These are phyloP conservation scores for Xylaria flabelliformis DNA, from an alignment of 495 filamentous ascomycete genomes.

Conservation along the genomic window DNA sequence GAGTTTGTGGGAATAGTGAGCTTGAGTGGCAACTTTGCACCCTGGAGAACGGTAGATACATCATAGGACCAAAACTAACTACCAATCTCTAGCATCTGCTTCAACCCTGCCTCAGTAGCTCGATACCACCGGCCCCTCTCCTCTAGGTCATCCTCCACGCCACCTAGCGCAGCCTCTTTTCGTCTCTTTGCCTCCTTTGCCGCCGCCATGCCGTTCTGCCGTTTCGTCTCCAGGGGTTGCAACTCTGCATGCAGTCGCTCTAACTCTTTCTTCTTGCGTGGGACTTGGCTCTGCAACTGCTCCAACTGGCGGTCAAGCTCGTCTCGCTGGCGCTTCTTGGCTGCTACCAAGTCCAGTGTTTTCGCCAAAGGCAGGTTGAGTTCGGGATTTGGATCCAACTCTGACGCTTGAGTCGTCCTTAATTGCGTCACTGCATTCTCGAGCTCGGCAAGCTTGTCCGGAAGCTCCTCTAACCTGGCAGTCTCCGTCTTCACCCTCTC, in stretches of 20 bases:
- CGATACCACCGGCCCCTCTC: slow-evolving; percentile 83
- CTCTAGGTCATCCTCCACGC: slow-evolving; percentile 79
- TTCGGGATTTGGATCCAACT: slow-evolving; percentile 43
- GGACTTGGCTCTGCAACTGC: slow-evolving; percentile 66
- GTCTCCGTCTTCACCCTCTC: slow-evolving; percentile 69
- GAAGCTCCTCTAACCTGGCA: slow-evolving; percentile 63
- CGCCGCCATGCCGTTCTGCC: slow-evolving; percentile 67
- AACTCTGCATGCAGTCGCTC: slow-evolving; percentile 76
- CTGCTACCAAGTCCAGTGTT: slow-evolving; percentile 63
- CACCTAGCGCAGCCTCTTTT: slow-evolving; percentile 69
- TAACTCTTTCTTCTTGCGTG: slow-evolving; percentile 74
- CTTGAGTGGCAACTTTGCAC: not conserved
- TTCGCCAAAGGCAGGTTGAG: slow-evolving; percentile 65
- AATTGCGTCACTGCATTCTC: slow-evolving; percentile 65
- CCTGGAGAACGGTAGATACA: not conserved
- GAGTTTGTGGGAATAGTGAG: no score
- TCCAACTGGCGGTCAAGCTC: slow-evolving; percentile 73
- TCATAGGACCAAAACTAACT: slow-evolving; percentile 10
- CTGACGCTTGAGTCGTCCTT: slow-evolving; percentile 44
- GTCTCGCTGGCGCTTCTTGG: slow-evolving; percentile 65
- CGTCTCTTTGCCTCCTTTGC: slow-evolving; percentile 82
- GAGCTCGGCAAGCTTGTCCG: slow-evolving; percentile 66
- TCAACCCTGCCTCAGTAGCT: slow-evolving; percentile 71
- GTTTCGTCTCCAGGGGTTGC: slow-evolving; percentile 71
- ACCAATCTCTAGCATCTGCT: slow-evolving; percentile 63